Conservation (phyloP, 257 asterid species). For the Primulina tabacum region DNA sequence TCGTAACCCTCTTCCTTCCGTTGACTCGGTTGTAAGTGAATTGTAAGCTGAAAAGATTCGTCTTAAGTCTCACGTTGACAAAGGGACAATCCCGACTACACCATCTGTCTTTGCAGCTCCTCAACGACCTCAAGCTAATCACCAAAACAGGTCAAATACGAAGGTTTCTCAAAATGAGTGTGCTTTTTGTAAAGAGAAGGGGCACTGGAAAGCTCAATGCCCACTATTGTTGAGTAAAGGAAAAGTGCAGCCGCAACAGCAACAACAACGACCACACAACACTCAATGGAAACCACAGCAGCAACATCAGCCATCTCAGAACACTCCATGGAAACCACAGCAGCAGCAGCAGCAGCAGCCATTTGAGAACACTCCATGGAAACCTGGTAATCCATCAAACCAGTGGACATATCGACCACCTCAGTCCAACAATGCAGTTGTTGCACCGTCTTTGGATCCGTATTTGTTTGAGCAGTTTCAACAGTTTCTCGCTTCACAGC, state of each 20-base stretch:
- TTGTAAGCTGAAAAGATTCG: not conserved
- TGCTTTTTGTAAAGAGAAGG: not conserved
- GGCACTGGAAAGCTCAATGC: conserved; percentile 16
- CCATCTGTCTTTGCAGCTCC: not conserved
- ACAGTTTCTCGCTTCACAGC: not conserved
- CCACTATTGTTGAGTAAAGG: not conserved
- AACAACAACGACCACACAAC: not conserved
- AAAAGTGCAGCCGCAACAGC: not conserved
- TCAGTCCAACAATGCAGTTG: not conserved
- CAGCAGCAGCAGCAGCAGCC: too few relatives aligned
- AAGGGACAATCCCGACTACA: too few relatives aligned
- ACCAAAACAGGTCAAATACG: not conserved
- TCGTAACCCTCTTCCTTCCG: not conserved
- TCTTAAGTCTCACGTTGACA: not conserved
- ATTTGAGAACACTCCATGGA: too few relatives aligned
- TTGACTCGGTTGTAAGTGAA: not conserved
- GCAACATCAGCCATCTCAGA: too few relatives aligned
- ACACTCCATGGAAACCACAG: too few relatives aligned
- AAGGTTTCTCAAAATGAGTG: not conserved
- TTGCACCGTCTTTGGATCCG: not conserved
- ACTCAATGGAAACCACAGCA: too few relatives aligned
- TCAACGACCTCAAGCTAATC: not conserved
- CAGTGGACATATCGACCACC: too few relatives aligned
- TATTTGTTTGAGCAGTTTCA: not conserved
- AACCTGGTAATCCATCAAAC: too few relatives aligned